Percentiles rank a stretch among this genome's conserved stretches.
phyloP scores from a whole-genome alignment of 140 eudicot species.

The Oenanthe javanica region DNA sequence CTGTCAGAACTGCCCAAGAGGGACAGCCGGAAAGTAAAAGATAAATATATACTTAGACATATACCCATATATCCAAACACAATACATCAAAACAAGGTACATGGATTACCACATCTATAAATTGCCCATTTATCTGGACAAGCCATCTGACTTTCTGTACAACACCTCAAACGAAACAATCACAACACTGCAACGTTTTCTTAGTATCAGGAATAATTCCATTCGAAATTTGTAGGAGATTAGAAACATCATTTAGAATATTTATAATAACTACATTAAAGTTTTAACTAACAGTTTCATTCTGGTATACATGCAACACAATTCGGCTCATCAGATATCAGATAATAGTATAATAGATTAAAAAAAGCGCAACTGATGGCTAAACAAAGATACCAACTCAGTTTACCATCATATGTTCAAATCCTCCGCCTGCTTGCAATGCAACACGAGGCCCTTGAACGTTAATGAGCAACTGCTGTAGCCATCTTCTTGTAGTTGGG shows the following conservation, averaged over 20 bases:
- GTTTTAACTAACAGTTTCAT: neutral
- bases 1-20: no score
- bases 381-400: slow-evolving; percentile 11
- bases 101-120: neutral
- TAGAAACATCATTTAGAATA: no score
- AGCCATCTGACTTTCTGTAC: neutral
- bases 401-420: slow-evolving; percentile 68
- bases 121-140: neutral
- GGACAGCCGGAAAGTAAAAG: no score
- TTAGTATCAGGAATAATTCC: neutral
- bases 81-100: neutral
- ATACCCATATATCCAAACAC: no score
- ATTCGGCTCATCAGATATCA: neutral
- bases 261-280: neutral
- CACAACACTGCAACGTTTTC: neutral
- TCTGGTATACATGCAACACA: neutral
- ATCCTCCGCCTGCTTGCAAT: slow-evolving; percentile 65
- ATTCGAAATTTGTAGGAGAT: neutral
- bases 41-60: no score
- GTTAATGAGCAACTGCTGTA: slow-evolving; percentile 68
- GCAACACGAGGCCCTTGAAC: slow-evolving; percentile 74
- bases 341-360: neutral
- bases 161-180: neutral
- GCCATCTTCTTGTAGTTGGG: slow-evolving; percentile 71
- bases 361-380: neutral